Evolutionary conservation across 2,329 filamentous ascomycete genomes (phyloP), one percentile per base, ranked within the genome.

Genomic region (Trichoderma afroharzianum): DNA sequence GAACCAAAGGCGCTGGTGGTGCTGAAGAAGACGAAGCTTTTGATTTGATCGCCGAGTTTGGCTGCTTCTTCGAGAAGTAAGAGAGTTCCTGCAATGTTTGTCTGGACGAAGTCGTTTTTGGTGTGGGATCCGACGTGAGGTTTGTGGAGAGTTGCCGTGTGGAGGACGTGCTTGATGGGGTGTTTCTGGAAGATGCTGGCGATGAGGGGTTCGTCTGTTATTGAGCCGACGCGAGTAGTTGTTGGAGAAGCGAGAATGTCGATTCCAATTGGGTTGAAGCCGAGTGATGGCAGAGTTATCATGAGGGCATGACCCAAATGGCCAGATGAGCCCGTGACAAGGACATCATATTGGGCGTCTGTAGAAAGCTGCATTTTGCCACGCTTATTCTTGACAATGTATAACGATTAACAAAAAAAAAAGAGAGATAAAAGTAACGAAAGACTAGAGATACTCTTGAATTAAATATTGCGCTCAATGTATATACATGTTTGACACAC

Each of bases 111-210:
- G 50, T 82, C 79, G 33, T 79, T 74, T 71, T 83, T 83, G n/a
- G 81, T 75, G 76, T 86, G 84, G 6, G 79, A 83, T n/a, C 76
- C 78, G 6, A 86, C 77, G 72, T 86, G 84, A 0, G 84, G 84
- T 61, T 86, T 85, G 78, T 86, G 84, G 1, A 86, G 80, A 14
- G 84, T 83, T 0, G 84, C 84, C 0, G 82, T 78, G 76, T 86
- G 83, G 33, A 86, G 74, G n/a, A 86, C 74, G 68, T 85, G 82
- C 9, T 74, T 74, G 68, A 85, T 81, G 1, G 78, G 66, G 71
- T 82, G 74, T 1, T 75, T 47, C 0, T 73, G 32, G 55, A 85
- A 75, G 9, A 85, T 53, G 3, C 71, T 73, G 2, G 74, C 59
- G 33, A 85, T 69, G 14, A 83, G 77, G 4, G 68, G 62, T 0